Evolutionary conservation across 2,329 filamentous ascomycete species (phyloP), one percentile per base, ranked within the genome.

Genomic region (Bipolaris cookei): DNA sequence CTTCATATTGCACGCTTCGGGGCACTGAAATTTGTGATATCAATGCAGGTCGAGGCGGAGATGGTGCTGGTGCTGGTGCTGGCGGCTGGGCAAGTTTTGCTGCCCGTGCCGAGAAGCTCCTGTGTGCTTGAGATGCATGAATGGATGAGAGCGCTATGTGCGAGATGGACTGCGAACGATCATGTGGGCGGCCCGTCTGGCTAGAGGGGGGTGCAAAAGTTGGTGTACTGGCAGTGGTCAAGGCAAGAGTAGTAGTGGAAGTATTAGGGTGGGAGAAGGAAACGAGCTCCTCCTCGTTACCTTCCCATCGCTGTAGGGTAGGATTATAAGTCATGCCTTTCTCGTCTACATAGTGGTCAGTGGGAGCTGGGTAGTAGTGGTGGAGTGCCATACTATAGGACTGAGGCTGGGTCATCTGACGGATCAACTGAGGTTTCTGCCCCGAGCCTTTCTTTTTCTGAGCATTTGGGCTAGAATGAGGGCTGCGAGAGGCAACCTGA

Each of bases 311-410:
- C 71, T 88, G 95, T 7, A 91, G 90, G 25, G 84, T 82, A 6
- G 95, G 91, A 71, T 99, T 98, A 75, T 97, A 99, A 52, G 87
- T 89, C 95, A 99, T 99, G 63, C 94, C 95, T 76, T 97, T 95
- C 59, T 97, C 85, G 70, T 88, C 91, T 94, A 66, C 38, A 52
- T 45, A 67, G 60, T 45, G 50, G 59, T 64, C 51, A 63, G 55
- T 51, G n/a, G n/a, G 42, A 30, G 54, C 43, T 28, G 16, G 18
- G 11, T 10, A 25, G 23, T 41, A 45, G 25, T 62, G 45, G 47
- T 46, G 23, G 43, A 49, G 34, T 13, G 28, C 81, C 87, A 82
- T 83, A 96, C 92, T 88, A 81, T 94, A 96, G 32, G 89, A 83
- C 66, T 91, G 89, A 67, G 90, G 91, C 59, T 88, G 84, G 37